Conservation (phyloP, 345 rosid species). For the Mercurialis annua region DNA sequence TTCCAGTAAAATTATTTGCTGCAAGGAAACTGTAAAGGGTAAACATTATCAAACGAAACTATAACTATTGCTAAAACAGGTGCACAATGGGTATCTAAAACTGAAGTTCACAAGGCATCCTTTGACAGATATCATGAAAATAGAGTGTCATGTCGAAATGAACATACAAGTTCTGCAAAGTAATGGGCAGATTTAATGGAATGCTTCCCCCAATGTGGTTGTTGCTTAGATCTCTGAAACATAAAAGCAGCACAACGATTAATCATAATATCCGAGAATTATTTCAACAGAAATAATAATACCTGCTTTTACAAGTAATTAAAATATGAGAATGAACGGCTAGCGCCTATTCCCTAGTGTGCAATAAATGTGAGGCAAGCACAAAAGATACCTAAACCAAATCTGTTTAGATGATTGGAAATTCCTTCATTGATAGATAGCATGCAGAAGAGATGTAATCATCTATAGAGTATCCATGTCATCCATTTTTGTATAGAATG, state of each 20-base stretch:
- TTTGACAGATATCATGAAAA: not conserved
- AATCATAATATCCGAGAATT: slow-evolving; percentile 4
- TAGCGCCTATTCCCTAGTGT: not conserved
- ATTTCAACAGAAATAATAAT: not conserved
- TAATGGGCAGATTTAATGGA: slow-evolving; percentile 71
- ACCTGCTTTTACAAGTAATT: not conserved
- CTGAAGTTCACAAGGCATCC: not conserved
- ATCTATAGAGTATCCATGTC: not conserved
- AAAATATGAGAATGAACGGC: not conserved
- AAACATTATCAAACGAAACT: slow-evolving; percentile 39
- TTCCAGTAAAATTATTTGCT: slow-evolving; percentile 82
- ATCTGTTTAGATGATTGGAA: not conserved
- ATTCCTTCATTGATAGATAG: not conserved
- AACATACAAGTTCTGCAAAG: slow-evolving; percentile 67
- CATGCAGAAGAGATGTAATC: not conserved
- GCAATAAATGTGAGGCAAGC: not conserved
- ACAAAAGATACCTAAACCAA: not conserved
- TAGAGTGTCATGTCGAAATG: not conserved
- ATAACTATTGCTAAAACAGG: slow-evolving; percentile 14
- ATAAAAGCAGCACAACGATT: slow-evolving; percentile 12
- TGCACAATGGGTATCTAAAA: slow-evolving; percentile 1
- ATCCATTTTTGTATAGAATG: not conserved
- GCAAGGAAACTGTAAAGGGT: slow-evolving; percentile 85
- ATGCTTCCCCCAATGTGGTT: slow-evolving; percentile 88
- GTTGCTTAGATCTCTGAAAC: slow-evolving; percentile 83